These are phyloP conservation scores for Cladosporium sp. DNA, from an alignment of 2,329 filamentous ascomycete species.

Conservation along the genomic window DNA sequence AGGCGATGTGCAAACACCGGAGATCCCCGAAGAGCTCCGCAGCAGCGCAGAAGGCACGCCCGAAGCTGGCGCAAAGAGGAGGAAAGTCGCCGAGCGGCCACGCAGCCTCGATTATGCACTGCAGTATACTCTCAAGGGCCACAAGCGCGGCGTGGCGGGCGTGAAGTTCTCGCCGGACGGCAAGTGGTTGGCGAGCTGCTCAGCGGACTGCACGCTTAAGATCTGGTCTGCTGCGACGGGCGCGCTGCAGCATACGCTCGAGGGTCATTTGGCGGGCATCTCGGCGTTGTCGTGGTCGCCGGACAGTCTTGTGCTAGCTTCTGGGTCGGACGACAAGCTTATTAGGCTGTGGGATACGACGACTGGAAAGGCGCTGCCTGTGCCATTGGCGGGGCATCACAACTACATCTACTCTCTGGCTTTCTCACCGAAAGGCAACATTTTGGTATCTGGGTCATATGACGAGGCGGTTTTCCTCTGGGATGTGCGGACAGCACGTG, in stretches of 20 bases:
- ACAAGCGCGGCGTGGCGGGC: conserved; percentile 71
- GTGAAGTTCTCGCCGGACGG: conserved; percentile 90
- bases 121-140: conserved; percentile 67
- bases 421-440: conserved; percentile 97
- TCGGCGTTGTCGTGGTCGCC: conserved; percentile 93
- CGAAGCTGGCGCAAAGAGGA: conserved; percentile 12
- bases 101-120: conserved; percentile 60
- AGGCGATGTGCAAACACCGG: conserved; percentile 24
- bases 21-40: conserved; percentile 19
- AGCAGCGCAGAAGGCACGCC: conserved; percentile 7
- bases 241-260: conserved; percentile 75
- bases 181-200: conserved; percentile 80
- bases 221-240: conserved; percentile 81
- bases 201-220: conserved; percentile 79
- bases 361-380: conserved; percentile 53
- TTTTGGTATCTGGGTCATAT: conserved; percentile 89
- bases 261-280: conserved; percentile 88
- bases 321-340: conserved; percentile 90
- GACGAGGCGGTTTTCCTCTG: conserved; percentile 96
- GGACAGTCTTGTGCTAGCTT: conserved; percentile 79
- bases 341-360: conserved; percentile 82
- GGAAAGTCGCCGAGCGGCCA: conserved; percentile 37
- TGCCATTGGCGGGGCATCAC: conserved; percentile 74
- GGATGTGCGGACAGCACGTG: conserved; percentile 81
- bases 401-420: conserved; percentile 93